Conservation (phyloP, 805 yeast species). For the Ogataea zsoltii region DNA sequence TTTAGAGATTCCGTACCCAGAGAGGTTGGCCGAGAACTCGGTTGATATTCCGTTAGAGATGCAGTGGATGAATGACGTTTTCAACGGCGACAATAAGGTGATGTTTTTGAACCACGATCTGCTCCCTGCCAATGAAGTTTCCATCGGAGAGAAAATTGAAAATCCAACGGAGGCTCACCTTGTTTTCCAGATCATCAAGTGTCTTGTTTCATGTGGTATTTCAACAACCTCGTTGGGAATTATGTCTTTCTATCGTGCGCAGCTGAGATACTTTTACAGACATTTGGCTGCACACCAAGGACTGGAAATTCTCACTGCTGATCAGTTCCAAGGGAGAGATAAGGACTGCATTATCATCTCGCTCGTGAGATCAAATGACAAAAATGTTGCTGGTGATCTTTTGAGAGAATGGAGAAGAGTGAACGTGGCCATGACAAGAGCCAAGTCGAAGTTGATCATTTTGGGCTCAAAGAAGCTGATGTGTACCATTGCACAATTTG, state of each 20-base stretch:
- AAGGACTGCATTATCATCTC: conserved; percentile 90
- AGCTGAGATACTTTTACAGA: conserved; percentile 51
- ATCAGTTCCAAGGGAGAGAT: conserved; percentile 94
- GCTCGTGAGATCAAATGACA: conserved; percentile 76
- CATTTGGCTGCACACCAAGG: conserved; percentile 35
- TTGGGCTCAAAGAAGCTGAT: conserved; percentile 77
- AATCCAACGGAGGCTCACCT: conserved; percentile 74
- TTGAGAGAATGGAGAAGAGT: conserved; percentile 87
- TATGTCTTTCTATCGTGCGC: conserved; percentile 87
- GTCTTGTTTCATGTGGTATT: conserved; percentile 62
- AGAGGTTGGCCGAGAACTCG: conserved; percentile 21
- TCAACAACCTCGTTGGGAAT: conserved; percentile 67
- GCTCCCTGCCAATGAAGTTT: conserved; percentile 57
- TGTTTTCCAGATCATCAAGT: conserved; percentile 60
- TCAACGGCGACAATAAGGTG: conserved; percentile 61
- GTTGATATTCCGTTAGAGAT: conserved; percentile 10
- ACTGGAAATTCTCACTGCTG: conserved; percentile 88
- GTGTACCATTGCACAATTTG: conserved; percentile 48
- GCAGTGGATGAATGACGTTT: conserved; percentile 57
- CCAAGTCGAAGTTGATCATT: conserved; percentile 78
- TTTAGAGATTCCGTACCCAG: conserved; percentile 49
- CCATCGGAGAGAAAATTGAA: conserved; percentile 64
- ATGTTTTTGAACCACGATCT: conserved; percentile 79
- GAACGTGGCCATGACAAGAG: conserved; percentile 93
- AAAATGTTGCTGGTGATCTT: conserved; percentile 69